These are phyloP conservation scores for Aureobasidium namibiae DNA, from an alignment of 2,329 filamentous ascomycete genomes.

Conservation along the genomic window DNA sequence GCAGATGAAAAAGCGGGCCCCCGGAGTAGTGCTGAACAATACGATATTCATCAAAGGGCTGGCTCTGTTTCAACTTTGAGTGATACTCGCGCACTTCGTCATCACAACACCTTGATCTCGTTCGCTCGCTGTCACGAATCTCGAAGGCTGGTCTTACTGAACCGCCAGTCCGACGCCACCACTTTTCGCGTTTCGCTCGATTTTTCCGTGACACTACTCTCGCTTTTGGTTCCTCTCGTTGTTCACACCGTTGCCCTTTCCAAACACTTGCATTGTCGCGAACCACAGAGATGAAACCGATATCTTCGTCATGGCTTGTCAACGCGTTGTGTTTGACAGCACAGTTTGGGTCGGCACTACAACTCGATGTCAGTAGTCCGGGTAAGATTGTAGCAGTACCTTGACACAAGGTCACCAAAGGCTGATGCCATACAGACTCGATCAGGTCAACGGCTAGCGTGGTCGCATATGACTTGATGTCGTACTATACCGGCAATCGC, in stretches of 20 bases:
- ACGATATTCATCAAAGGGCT: slow-evolving; percentile 1
- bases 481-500: slow-evolving; percentile 27
- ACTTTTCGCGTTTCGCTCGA: neutral
- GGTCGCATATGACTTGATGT: slow-evolving; percentile 26
- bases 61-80: neutral
- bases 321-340: neutral
- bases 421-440: slow-evolving; percentile 17
- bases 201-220: neutral
- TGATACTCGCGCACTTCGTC: neutral
- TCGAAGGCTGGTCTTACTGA: neutral
- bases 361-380: slow-evolving; percentile 1
- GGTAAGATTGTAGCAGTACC: neutral
- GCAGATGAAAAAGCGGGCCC: neutral
- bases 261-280: neutral
- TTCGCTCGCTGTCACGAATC: neutral
- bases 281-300: neutral
- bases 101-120: slow-evolving; percentile 9
- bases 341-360: slow-evolving; percentile 1
- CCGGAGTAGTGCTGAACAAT: neutral
- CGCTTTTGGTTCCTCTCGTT: neutral
- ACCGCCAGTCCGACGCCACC: neutral
- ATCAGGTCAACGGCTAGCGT: slow-evolving; percentile 23
- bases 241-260: neutral
- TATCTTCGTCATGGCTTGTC: slow-evolving; percentile 2
- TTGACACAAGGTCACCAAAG: neutral